Evolutionary conservation across 2,329 filamentous ascomycete species (phyloP).

Genomic region (Diaporthe sp.): DNA sequence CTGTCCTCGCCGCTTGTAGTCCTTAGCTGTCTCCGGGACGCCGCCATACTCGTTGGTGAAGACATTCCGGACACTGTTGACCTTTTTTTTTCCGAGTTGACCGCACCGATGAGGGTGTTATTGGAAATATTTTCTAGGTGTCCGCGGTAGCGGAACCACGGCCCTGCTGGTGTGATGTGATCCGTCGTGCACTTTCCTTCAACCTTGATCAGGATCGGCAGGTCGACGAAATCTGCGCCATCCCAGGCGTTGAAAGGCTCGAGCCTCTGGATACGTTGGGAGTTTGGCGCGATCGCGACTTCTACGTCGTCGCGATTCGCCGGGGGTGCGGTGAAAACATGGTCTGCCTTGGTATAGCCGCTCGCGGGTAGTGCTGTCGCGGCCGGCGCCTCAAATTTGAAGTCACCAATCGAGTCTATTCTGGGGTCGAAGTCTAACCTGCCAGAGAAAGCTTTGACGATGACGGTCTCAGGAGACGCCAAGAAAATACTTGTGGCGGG

Average conservation of each 20-base stretch:
- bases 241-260: conserved; percentile 93
- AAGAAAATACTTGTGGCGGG: too few species aligned
- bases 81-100: conserved; percentile 94
- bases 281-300: too few species aligned
- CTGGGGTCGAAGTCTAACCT: too few species aligned
- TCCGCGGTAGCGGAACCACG: conserved; percentile 99
- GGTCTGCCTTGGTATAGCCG: too few species aligned
- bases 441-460: too few species aligned
- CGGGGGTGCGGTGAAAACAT: too few species aligned
- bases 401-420: too few species aligned
- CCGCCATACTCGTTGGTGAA: conserved; percentile 76
- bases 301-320: too few species aligned
- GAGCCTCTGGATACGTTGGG: conserved; percentile 87
- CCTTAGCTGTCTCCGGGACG: conserved; percentile 88
- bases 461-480: too few species aligned
- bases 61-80: conserved; percentile 90
- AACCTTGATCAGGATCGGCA: conserved; percentile 96
- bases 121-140: conserved; percentile 97
- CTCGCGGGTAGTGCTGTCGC: too few species aligned
- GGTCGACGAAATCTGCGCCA: conserved; percentile 75
- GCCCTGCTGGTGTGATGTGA: conserved; percentile 95
- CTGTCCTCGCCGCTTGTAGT: conserved; percentile 81
- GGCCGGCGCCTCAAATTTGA: too few species aligned
- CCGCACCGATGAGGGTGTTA: conserved; percentile 95
- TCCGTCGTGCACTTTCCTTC: conserved; percentile 98